These are phyloP conservation scores for Penicillium sp. DNA, from an alignment of 2,329 filamentous ascomycete genomes.

Conservation along the genomic window DNA sequence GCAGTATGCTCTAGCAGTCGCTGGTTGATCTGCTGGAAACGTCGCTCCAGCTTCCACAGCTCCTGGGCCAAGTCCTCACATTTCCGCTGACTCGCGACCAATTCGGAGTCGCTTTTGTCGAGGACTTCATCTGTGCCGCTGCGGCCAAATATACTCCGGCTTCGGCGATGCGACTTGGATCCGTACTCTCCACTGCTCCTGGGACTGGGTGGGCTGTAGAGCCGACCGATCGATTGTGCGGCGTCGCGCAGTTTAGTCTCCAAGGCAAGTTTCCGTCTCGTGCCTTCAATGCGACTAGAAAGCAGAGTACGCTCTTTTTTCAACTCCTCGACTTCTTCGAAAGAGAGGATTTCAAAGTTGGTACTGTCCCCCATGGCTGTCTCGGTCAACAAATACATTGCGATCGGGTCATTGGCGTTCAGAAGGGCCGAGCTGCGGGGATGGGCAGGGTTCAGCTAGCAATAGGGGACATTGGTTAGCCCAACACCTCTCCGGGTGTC, in stretches of 20 bases:
- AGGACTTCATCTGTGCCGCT: constrained; percentile 34
- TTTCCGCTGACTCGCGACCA: constrained; percentile 66
- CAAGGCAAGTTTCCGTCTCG: constrained; percentile 74
- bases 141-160: constrained; percentile 47
- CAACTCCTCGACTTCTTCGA: constrained; percentile 83
- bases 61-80: constrained; percentile 81
- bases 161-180: constrained; percentile 48
- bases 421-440: constrained; percentile 36
- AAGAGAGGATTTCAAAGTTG: constrained; percentile 75
- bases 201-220: constrained; percentile 64
- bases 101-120: constrained; percentile 64
- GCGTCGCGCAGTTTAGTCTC: constrained; percentile 95
- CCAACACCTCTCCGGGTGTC: not conserved
- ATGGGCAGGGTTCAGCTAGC: constrained; percentile 49
- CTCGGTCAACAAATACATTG: constrained; percentile 87
- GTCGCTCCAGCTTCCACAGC: constrained; percentile 71
- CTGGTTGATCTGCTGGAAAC: constrained; percentile 66
- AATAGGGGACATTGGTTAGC: constrained; percentile 37
- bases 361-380: constrained; percentile 86
- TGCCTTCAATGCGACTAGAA: constrained; percentile 70
- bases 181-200: constrained; percentile 43
- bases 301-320: constrained; percentile 79
- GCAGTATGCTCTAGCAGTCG: constrained; percentile 84
- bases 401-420: constrained; percentile 56
- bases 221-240: constrained; percentile 73